Conservation (phyloP, 495 filamentous ascomycete species). For the Jackrogersella minutella region DNA sequence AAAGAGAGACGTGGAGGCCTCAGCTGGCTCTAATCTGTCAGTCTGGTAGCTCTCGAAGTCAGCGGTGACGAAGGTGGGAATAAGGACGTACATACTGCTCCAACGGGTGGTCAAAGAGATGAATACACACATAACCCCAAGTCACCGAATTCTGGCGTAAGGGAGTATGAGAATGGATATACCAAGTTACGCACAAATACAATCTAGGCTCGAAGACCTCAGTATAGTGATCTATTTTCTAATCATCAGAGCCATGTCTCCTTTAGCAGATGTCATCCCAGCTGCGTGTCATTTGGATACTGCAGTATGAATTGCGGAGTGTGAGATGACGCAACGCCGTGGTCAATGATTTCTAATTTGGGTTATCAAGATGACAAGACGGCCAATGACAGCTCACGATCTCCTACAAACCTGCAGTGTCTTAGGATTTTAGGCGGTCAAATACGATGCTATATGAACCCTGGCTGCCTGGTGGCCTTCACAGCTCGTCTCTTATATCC, state of each 20-base stretch:
- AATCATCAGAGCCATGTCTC: conserved; percentile 2
- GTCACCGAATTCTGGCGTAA: not conserved
- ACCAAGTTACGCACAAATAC: not conserved
- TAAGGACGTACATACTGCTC: not conserved
- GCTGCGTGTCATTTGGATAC: conserved; percentile 21
- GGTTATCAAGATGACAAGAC: conserved; percentile 7
- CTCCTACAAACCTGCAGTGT: conserved; percentile 6
- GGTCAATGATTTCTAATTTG: conserved; percentile 7
- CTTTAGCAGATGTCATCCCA: not conserved
- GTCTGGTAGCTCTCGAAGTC: not conserved
- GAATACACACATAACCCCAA: not conserved
- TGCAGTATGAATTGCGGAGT: conserved; percentile 21
- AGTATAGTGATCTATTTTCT: not conserved
- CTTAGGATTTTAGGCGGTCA: not conserved
- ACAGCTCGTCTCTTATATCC: conserved; percentile 10
- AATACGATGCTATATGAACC: conserved; percentile 18
- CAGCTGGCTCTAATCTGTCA: not conserved
- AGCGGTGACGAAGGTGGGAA: not conserved
- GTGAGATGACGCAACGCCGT: conserved; percentile 31
- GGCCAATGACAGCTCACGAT: conserved; percentile 1
- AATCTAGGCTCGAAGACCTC: not conserved
- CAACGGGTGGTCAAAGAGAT: not conserved
- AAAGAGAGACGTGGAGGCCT: not conserved
- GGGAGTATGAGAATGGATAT: not conserved
- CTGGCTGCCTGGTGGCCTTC: not conserved